Conservation (phyloP, 257 asterid species). For the Leptodermis oblonga region DNA sequence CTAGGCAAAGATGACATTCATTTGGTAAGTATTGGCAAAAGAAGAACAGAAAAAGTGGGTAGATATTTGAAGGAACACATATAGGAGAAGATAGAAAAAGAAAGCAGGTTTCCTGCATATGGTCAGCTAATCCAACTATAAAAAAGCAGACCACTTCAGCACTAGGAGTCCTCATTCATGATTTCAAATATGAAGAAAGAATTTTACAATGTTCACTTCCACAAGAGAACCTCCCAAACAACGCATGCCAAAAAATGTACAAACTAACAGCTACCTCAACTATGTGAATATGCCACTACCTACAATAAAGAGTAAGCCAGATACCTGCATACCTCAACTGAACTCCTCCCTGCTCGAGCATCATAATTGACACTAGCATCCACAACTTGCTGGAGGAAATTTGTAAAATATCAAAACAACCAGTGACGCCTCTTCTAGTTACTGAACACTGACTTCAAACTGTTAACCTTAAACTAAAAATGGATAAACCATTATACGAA, state of each 20-base stretch:
- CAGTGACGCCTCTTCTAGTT: neutral
- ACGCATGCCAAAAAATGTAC: neutral
- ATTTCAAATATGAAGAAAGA: neutral
- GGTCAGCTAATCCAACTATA: neutral
- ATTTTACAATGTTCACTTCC: neutral
- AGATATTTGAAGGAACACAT: neutral
- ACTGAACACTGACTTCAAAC: neutral
- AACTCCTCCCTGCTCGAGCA: slow-evolving; percentile 84
- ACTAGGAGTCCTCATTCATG: neutral
- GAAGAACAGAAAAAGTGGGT: neutral
- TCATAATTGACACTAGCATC: slow-evolving; percentile 61
- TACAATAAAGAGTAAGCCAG: neutral
- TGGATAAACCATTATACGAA: neutral
- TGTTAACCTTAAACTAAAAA: neutral
- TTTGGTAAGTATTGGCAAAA: neutral
- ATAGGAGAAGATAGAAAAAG: neutral
- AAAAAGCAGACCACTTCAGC: neutral
- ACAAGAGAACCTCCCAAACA: neutral
- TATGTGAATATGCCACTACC: neutral
- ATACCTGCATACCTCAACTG: slow-evolving; percentile 52
- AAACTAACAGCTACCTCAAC: neutral
- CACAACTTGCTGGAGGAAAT: slow-evolving; percentile 67
- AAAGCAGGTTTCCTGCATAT: neutral
- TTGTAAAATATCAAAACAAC: neutral
- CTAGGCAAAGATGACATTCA: neutral